Conservation (phyloP, 2,329 filamentous ascomycete genomes). For the Pseudogymnoascus pannorum region DNA sequence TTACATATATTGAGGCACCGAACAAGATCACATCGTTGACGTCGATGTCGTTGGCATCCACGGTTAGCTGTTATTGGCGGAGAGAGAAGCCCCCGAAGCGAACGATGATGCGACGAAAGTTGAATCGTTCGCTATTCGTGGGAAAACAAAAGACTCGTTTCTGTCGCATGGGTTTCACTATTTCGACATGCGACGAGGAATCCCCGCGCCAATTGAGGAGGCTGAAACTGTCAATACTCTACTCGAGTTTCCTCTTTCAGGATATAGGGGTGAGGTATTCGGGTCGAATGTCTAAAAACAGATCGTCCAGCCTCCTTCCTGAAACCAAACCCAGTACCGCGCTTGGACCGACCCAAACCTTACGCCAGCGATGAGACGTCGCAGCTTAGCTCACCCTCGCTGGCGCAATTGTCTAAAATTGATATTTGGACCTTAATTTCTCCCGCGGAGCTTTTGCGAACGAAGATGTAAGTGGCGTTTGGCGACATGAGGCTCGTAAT, state of each 20-base stretch:
- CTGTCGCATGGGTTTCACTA: neutral
- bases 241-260: neutral
- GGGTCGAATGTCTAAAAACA: neutral
- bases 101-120: neutral
- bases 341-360: neutral
- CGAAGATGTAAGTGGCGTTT: neutral
- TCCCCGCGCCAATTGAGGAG: neutral
- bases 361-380: neutral
- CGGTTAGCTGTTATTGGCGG: neutral
- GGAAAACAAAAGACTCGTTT: neutral
- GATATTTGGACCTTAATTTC: neutral
- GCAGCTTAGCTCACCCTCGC: conserved; percentile 1
- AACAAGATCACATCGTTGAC: neutral
- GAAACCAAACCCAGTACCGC: neutral
- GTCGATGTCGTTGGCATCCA: no score
- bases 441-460: neutral
- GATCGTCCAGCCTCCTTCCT: neutral
- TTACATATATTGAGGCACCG: neutral
- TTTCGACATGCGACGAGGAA: conserved; percentile 1
- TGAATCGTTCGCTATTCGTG: conserved; percentile 3
- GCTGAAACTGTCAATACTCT: neutral
- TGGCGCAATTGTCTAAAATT: neutral
- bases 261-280: neutral
- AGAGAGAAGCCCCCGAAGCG: neutral
- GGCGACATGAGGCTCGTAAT: neutral